Percentiles rank a stretch among this genome's conserved stretches.
Evolutionary conservation across 495 filamentous ascomycete genomes (phyloP).

Genomic region (Penicillium soppii): DNA sequence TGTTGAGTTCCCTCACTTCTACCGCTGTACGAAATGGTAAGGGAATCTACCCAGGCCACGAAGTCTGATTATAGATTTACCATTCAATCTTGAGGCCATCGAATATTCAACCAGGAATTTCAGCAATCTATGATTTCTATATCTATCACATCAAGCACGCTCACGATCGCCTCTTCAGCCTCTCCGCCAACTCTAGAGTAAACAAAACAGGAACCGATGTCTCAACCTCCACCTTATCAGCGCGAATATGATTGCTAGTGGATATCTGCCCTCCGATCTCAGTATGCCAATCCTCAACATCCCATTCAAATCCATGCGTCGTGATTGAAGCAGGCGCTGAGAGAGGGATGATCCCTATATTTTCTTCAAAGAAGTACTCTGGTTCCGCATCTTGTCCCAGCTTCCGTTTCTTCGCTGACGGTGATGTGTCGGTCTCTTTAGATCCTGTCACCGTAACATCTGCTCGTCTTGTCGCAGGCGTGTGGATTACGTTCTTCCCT

Average conservation of each 20-base stretch:
- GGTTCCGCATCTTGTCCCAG: neutral
- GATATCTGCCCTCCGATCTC: slow-evolving; percentile 82
- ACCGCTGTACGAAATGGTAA: too few species aligned
- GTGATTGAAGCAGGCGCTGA: slow-evolving; percentile 69
- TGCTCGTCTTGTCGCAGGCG: slow-evolving; percentile 44
- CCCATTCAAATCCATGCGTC: slow-evolving; percentile 84
- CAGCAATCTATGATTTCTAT: too few species aligned
- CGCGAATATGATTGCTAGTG: slow-evolving; percentile 84
- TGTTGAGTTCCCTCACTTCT: too few species aligned
- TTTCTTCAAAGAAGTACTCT: slow-evolving; percentile 50
- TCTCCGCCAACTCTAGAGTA: slow-evolving; percentile 69
- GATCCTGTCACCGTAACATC: too few species aligned
- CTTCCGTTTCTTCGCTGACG: slow-evolving; percentile 10
- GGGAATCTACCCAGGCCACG: too few species aligned
- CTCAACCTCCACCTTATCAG: slow-evolving; percentile 56
- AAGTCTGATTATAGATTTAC: too few species aligned
- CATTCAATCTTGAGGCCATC: too few species aligned
- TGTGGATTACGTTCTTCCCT: slow-evolving; percentile 68
- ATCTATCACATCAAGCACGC: too few species aligned
- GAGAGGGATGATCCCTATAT: slow-evolving; percentile 84
- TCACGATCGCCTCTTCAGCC: slow-evolving; percentile 33
- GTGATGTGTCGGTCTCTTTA: neutral
- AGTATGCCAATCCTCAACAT: slow-evolving; percentile 77
- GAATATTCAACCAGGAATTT: neutral
- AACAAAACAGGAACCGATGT: slow-evolving; percentile 74